phyloP scores from a whole-genome alignment of 257 asterid genomes.

The Petrea volubilis region DNA sequence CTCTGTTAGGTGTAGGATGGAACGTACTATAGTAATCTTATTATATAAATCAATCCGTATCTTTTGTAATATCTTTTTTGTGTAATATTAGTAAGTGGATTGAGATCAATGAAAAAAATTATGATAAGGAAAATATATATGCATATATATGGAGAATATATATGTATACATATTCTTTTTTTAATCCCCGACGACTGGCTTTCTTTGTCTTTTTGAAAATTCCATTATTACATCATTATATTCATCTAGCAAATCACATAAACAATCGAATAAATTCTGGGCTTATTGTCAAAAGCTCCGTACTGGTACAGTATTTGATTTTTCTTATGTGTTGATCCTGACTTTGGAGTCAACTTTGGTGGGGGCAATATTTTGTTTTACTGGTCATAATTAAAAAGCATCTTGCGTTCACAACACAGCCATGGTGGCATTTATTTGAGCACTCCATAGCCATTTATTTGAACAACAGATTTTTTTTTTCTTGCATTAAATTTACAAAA shows the following conservation, averaged over 20 bases:
- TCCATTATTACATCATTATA: background rate
- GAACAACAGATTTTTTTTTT: background rate
- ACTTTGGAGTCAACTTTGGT: conserved; percentile 18
- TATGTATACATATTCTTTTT: background rate
- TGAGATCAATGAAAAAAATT: too few relatives aligned
- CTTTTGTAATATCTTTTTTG: too few relatives aligned
- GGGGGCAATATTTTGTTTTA: conserved; percentile 1
- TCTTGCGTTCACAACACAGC: background rate
- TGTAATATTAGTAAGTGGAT: too few relatives aligned
- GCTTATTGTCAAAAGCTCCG: background rate
- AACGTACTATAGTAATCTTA: too few relatives aligned
- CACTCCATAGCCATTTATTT: conserved; percentile 11
- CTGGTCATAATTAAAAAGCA: background rate
- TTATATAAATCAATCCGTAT: too few relatives aligned
- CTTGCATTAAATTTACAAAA: background rate
- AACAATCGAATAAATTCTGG: background rate
- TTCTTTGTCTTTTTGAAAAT: background rate
- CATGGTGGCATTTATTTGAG: background rate
- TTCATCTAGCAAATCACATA: background rate
- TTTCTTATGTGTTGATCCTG: background rate
- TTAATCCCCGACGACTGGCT: background rate
- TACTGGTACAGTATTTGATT: background rate
- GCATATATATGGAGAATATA: too few relatives aligned
- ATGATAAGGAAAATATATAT: too few relatives aligned
- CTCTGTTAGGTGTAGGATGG: too few relatives aligned